A percentile compares a stretch with the other conserved stretches of the same genome.
Conservation (phyloP, 108 stramenopile genomes). For the Skeletonema grethae region DNA sequence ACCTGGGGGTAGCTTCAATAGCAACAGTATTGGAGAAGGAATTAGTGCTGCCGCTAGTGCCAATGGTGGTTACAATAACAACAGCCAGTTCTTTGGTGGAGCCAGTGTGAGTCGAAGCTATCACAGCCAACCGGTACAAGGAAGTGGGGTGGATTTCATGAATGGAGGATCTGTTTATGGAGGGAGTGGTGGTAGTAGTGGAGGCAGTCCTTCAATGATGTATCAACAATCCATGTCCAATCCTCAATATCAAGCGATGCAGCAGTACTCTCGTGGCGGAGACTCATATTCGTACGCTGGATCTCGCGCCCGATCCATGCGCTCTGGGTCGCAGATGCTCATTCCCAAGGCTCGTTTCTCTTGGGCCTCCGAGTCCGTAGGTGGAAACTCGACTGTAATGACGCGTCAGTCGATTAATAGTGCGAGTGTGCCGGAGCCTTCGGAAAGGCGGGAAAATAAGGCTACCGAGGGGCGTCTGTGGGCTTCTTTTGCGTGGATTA, state of each 20-base stretch:
- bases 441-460: not conserved
- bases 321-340: conserved; percentile 33
- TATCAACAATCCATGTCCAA: not conserved
- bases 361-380: conserved; percentile 38
- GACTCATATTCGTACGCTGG: conserved; percentile 10
- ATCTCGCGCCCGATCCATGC: conserved; percentile 38
- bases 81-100: not conserved
- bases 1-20: not conserved
- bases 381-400: conserved; percentile 46
- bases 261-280: not conserved
- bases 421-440: conserved; percentile 37
- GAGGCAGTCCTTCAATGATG: not conserved
- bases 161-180: not conserved
- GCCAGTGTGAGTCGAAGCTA: not conserved
- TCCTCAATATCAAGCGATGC: not conserved
- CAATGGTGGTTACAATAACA: not conserved
- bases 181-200: not conserved
- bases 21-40: not conserved
- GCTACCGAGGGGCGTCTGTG: conserved; percentile 25
- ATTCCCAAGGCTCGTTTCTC: conserved; percentile 54
- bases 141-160: not conserved
- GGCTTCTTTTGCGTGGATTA: conserved; percentile 36
- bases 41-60: not conserved
- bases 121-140: not conserved
- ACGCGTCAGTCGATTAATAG: conserved; percentile 32